A percentile compares a stretch with the other conserved stretches of the same genome.
Evolutionary conservation across 2,329 filamentous ascomycete species (phyloP).

Genomic region (Alternaria sp.): DNA sequence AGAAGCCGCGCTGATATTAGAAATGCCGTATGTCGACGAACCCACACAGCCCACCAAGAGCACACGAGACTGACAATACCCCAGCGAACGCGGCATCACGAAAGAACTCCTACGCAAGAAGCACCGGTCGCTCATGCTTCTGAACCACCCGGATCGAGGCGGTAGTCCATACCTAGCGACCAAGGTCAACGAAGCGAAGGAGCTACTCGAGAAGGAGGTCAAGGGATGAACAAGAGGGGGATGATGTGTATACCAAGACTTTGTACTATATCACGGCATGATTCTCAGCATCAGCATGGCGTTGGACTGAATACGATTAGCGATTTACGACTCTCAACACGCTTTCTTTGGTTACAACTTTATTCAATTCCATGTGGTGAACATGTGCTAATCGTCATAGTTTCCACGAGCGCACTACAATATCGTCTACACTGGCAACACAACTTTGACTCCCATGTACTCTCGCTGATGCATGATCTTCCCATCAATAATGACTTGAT

Average conservation of each 20-base stretch:
- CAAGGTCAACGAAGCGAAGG: conserved; percentile 98
- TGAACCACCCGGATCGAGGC: conserved; percentile 97
- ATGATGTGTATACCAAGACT: conserved; percentile 27
- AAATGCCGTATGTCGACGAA: conserved; percentile 75
- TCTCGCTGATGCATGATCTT: conserved; percentile 31
- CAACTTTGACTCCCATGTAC: conserved; percentile 36
- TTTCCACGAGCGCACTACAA: not conserved
- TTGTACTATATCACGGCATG: conserved; percentile 32
- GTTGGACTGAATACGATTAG: conserved; percentile 24
- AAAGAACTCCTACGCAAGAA: conserved; percentile 96
- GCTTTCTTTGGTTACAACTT: not conserved
- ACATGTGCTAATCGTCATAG: not conserved
- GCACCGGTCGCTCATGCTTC: conserved; percentile 92
- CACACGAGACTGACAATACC: not conserved
- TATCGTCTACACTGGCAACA: conserved; percentile 26
- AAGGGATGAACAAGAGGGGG: conserved; percentile 27
- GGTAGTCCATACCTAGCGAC: conserved; percentile 96
- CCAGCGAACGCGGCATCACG: conserved; percentile 82
- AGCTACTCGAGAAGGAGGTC: conserved; percentile 81
- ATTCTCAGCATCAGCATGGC: conserved; percentile 34
- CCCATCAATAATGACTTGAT: conserved; percentile 30
- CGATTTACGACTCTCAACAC: not conserved
- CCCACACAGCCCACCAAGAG: not conserved
- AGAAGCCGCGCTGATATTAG: conserved; percentile 89
- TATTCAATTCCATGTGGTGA: not conserved